A percentile compares a stretch with the other conserved stretches of the same genome.
These are phyloP conservation scores for Ophiostoma perfectum DNA, from an alignment of 2,329 filamentous ascomycete genomes.

Conservation along the genomic window DNA sequence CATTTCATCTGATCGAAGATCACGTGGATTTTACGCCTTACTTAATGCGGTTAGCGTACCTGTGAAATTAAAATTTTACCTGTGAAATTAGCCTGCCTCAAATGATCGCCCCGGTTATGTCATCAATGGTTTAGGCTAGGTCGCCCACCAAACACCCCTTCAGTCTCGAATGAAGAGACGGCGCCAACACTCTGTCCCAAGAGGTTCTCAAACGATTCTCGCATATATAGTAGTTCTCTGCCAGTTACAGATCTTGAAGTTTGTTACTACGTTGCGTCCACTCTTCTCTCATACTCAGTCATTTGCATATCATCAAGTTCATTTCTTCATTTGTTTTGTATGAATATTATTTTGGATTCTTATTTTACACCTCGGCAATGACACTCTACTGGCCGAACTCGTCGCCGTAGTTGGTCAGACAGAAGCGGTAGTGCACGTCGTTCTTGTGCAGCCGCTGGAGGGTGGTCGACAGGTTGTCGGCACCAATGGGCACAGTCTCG, in stretches of 20 bases:
- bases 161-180: background rate
- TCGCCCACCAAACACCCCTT: background rate
- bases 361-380: background rate
- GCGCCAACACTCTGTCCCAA: background rate
- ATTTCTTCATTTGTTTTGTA: background rate
- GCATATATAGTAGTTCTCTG: background rate
- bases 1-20: no score
- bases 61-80: no score
- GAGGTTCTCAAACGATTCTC: background rate
- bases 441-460: constrained; percentile 64
- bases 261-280: background rate
- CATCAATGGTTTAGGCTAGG: background rate
- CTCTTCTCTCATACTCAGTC: background rate
- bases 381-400: constrained; percentile 50
- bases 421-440: constrained; percentile 70
- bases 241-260: no score
- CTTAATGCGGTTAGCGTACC: no score
- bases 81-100: no score
- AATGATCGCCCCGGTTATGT: background rate
- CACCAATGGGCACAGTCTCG: constrained; percentile 67
- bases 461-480: constrained; percentile 63
- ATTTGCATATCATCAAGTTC: background rate
- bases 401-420: constrained; percentile 65
- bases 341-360: background rate
- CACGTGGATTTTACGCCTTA: no score